Conservation (phyloP, 2,329 filamentous ascomycete genomes). For the Cladorrhinum sp. region DNA sequence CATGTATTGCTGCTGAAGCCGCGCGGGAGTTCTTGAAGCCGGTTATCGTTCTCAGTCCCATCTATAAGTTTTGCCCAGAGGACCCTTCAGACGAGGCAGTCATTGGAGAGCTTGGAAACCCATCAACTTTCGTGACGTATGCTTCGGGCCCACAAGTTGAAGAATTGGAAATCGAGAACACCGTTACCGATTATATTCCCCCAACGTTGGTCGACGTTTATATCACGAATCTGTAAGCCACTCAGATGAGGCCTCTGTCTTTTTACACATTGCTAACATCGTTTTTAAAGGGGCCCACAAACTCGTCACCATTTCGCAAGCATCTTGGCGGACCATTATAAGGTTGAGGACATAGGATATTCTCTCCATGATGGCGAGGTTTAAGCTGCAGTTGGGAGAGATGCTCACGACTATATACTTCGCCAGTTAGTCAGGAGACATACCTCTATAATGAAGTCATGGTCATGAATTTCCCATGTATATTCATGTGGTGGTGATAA, state of each 20-base stretch:
- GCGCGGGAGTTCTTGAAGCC: conserved; percentile 79
- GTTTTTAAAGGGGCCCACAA: conserved; percentile 55
- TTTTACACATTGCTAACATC: not conserved
- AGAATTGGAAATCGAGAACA: conserved; percentile 15
- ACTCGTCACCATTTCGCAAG: conserved; percentile 70
- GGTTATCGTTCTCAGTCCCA: conserved; percentile 83
- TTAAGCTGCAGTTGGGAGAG: conserved; percentile 2
- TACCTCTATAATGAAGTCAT: not conserved
- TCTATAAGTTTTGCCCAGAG: conserved; percentile 91
- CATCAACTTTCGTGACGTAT: conserved; percentile 72
- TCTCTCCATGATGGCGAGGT: conserved; percentile 38
- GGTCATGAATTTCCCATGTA: not conserved
- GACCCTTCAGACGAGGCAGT: conserved; percentile 80
- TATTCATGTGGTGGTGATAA: not conserved
- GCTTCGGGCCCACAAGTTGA: conserved; percentile 1
- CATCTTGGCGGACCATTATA: conserved; percentile 73
- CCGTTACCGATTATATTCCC: conserved; percentile 27
- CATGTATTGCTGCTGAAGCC: conserved; percentile 76
- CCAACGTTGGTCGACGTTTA: conserved; percentile 30
- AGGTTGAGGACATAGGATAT: conserved; percentile 66
- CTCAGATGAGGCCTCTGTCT: conserved; percentile 3
- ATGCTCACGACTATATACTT: not conserved
- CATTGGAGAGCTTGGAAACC: conserved; percentile 82
- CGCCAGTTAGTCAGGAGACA: not conserved
- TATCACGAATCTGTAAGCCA: conserved; percentile 41